phyloP scores from a whole-genome alignment of 495 filamentous ascomycete species.

The Penicillium malachiteum region DNA sequence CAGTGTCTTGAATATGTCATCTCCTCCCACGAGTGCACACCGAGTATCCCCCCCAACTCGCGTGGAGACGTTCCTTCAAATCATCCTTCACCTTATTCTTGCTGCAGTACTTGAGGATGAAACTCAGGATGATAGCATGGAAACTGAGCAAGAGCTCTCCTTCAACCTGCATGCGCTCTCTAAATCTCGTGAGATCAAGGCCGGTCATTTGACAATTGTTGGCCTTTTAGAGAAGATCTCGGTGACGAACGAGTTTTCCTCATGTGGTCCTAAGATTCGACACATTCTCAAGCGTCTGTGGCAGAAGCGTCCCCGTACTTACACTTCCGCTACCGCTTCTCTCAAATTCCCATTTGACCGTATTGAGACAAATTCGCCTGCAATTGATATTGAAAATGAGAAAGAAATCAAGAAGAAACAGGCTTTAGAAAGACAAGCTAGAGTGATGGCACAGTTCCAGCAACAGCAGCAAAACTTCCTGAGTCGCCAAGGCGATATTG shows the following conservation, averaged over 20 bases:
- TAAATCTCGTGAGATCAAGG: slow-evolving; percentile 55
- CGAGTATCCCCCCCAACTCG: slow-evolving; percentile 74
- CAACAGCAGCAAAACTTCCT: slow-evolving; percentile 94
- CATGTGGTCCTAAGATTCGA: slow-evolving; percentile 80
- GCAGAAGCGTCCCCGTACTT: slow-evolving; percentile 71
- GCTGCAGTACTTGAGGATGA: slow-evolving; percentile 81
- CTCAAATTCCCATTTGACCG: slow-evolving; percentile 53
- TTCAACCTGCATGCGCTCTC: slow-evolving; percentile 70
- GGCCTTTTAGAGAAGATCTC: slow-evolving; percentile 73
- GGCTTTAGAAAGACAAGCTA: slow-evolving; percentile 82
- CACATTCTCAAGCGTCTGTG: slow-evolving; percentile 84
- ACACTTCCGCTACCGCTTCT: slow-evolving; percentile 57
- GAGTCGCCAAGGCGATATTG: slow-evolving; percentile 76
- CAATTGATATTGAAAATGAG: slow-evolving; percentile 62
- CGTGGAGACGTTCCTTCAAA: slow-evolving; percentile 87
- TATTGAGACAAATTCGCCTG: slow-evolving; percentile 57
- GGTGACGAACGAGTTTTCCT: slow-evolving; percentile 67
- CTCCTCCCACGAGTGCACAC: slow-evolving; percentile 60
- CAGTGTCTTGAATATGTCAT: slow-evolving; percentile 80
- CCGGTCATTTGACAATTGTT: slow-evolving; percentile 63
- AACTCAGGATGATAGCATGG: slow-evolving; percentile 55
- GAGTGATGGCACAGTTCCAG: slow-evolving; percentile 95
- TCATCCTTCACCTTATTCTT: slow-evolving; percentile 82
- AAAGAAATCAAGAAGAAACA: slow-evolving; percentile 84
- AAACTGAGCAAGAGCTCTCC: slow-evolving; percentile 49